Conservation (phyloP, 805 yeast genomes). For the Teunomyces gatunensis region DNA sequence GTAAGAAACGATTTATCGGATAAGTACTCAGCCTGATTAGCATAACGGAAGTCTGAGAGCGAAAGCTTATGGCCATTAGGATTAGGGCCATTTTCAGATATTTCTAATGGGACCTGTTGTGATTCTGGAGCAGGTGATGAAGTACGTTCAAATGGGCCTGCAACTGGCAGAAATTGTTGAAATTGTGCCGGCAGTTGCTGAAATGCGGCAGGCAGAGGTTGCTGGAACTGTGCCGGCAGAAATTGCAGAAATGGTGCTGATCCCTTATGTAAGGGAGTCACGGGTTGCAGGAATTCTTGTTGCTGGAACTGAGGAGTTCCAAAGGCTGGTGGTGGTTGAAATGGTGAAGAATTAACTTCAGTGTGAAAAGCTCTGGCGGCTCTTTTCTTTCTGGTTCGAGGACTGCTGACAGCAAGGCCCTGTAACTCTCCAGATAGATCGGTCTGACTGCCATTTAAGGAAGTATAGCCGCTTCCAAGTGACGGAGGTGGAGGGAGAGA, state of each 20-base stretch:
- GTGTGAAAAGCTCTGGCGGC: constrained; percentile 31
- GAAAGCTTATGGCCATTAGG: constrained; percentile 5
- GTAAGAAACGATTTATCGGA: constrained; percentile 55
- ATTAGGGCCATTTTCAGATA: background rate
- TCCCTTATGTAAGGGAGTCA: background rate
- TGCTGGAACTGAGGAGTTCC: constrained; percentile 1
- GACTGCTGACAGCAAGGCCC: constrained; percentile 8
- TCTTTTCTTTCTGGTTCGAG: constrained; percentile 24
- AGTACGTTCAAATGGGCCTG: background rate
- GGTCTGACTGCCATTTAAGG: constrained; percentile 4
- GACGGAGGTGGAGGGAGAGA: constrained; percentile 10
- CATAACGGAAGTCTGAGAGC: constrained; percentile 16
- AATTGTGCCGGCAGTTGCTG: background rate
- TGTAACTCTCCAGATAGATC: constrained; percentile 6
- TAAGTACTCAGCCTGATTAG: constrained; percentile 22
- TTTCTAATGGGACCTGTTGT: background rate
- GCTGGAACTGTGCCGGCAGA: background rate
- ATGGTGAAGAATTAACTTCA: constrained; percentile 12
- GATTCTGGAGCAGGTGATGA: background rate
- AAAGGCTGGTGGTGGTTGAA: background rate
- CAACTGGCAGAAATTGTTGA: background rate
- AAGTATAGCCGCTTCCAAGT: constrained; percentile 2
- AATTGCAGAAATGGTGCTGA: background rate
- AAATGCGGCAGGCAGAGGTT: background rate
- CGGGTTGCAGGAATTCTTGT: constrained; percentile 1